phyloP scores from a whole-genome alignment of 805 yeast genomes.

The Yarrowia sp. region DNA sequence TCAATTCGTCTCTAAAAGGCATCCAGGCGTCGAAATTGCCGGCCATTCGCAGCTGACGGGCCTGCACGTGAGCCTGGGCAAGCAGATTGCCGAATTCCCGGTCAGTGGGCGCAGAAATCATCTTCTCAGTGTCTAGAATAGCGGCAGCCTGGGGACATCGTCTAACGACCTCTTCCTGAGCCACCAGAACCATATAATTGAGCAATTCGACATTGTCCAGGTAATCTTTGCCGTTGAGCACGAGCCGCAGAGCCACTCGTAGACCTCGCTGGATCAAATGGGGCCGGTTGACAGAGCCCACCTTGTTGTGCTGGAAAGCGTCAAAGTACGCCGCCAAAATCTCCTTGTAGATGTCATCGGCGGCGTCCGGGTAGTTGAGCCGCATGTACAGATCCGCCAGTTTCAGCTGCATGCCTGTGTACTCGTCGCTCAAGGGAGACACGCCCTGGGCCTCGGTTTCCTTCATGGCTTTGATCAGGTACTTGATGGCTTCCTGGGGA shows the following conservation, averaged over 20 bases:
- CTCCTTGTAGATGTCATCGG: conserved; percentile 71
- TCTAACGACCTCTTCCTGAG: conserved; percentile 66
- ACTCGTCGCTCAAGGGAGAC: conserved; percentile 72
- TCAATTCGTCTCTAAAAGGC: conserved; percentile 77
- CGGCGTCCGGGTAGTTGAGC: conserved; percentile 65
- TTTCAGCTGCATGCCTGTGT: conserved; percentile 89
- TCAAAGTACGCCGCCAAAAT: conserved; percentile 62
- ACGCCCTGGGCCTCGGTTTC: conserved; percentile 64
- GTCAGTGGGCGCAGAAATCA: too few relatives aligned
- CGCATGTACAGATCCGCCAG: conserved; percentile 86
- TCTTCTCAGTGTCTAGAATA: conserved; percentile 1
- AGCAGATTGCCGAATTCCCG: too few relatives aligned
- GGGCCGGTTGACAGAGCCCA: conserved; percentile 53
- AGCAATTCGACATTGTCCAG: conserved; percentile 62
- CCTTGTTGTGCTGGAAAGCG: conserved; percentile 57
- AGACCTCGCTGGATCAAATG: conserved; percentile 74
- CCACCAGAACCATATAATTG: conserved; percentile 55
- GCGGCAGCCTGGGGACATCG: conserved; percentile 44
- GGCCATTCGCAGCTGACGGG: background rate
- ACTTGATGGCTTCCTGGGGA: conserved; percentile 69
- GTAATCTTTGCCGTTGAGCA: conserved; percentile 54
- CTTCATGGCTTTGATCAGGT: conserved; percentile 76
- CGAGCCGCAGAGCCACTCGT: conserved; percentile 71
- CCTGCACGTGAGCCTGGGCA: conserved; percentile 1
- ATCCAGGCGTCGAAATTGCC: conserved; percentile 45